phyloP scores from a whole-genome alignment of 345 rosid species.

The Linum tenue region DNA sequence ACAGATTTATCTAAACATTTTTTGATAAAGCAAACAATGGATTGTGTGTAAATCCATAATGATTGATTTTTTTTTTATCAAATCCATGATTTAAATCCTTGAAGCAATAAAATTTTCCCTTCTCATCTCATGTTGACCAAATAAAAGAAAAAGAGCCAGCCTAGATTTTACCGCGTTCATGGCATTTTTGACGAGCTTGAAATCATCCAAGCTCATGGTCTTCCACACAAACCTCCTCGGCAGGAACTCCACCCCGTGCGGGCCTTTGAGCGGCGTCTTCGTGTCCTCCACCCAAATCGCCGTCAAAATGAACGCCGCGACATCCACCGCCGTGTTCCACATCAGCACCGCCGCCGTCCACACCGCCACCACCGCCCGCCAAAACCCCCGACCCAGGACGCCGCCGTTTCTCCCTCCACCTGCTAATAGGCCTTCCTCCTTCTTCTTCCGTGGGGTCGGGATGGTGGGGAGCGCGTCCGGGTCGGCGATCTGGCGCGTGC shows the following conservation, averaged over 20 bases:
- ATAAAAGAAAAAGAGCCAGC: too few species aligned
- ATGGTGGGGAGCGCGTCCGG: conserved; percentile 25
- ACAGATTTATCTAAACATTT: too few species aligned
- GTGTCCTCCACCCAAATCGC: conserved; percentile 39
- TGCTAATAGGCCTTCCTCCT: not conserved
- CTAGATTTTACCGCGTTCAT: conserved; percentile 18
- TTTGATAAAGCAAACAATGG: too few species aligned
- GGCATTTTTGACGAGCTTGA: conserved; percentile 28
- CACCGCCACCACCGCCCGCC: not conserved
- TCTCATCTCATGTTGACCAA: too few species aligned
- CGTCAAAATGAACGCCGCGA: conserved; percentile 32
- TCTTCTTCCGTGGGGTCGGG: conserved; percentile 15
- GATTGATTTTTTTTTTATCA: too few species aligned
- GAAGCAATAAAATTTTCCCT: too few species aligned
- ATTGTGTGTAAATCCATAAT: too few species aligned
- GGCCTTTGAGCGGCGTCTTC: conserved; percentile 45
- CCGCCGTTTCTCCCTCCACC: not conserved
- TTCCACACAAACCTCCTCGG: conserved; percentile 21
- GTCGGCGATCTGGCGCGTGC: conserved; percentile 24
- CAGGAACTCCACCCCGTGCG: conserved; percentile 7
- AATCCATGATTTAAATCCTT: too few species aligned
- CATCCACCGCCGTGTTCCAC: conserved; percentile 22
- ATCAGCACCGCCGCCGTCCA: conserved; percentile 13
- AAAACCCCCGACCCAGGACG: not conserved
- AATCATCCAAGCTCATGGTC: conserved; percentile 28